Percentiles rank a stretch among this genome's conserved stretches.
These are phyloP conservation scores for Pythium coloratum DNA, from an alignment of 352 stramenopile genomes.

Conservation along the genomic window DNA sequence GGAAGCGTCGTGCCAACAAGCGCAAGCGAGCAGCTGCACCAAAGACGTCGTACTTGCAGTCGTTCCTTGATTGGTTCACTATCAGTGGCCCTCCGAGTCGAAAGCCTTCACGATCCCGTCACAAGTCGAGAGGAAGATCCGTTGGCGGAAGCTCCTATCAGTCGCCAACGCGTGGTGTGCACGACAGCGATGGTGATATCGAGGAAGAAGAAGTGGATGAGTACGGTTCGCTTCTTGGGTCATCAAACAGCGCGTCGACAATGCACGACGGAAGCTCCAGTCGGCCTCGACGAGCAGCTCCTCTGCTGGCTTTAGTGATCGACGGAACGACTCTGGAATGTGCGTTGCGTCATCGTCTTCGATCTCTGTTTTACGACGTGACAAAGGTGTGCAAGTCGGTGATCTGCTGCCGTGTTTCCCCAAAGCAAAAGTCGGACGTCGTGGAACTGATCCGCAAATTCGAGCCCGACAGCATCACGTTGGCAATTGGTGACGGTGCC, in stretches of 20 bases:
- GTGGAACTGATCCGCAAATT: constrained; percentile 75
- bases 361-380: constrained; percentile 64
- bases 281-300: background rate
- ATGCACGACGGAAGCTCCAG: constrained; percentile 2
- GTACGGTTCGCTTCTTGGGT: constrained; percentile 14
- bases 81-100: background rate
- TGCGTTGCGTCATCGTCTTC: constrained; percentile 51
- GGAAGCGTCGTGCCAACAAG: constrained; percentile 5
- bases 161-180: background rate
- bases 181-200: constrained; percentile 35
- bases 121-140: constrained; percentile 6
- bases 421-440: constrained; percentile 87
- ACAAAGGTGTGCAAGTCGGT: constrained; percentile 74
- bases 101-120: background rate
- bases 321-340: constrained; percentile 90
- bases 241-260: background rate
- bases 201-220: constrained; percentile 19
- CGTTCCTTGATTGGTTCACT: constrained; percentile 12
- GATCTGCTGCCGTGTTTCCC: constrained; percentile 88
- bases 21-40: background rate
- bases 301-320: constrained; percentile 86
- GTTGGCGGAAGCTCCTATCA: background rate
- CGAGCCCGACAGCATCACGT: constrained; percentile 75
- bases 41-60: constrained; percentile 6
- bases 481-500: constrained; percentile 94